phyloP scores from a whole-genome alignment of 352 stramenopile species.

The Stramenopiles sp. region DNA sequence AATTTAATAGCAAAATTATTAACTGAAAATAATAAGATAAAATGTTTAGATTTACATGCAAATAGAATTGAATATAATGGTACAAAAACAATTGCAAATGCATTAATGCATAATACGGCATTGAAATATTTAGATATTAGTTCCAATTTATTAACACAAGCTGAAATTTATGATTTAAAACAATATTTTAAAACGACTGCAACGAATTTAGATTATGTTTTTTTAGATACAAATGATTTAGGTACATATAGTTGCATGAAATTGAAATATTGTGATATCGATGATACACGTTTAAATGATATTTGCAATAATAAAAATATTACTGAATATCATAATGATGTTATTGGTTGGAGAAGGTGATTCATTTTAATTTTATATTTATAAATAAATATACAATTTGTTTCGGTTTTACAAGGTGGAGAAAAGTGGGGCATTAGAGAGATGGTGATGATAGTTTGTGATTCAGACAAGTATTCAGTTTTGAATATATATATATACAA shows the following conservation, averaged over 20 bases:
- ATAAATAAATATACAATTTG: conserved; percentile 1
- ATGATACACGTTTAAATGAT: not conserved
- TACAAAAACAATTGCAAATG: not conserved
- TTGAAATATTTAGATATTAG: not conserved
- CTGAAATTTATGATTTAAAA: not conserved
- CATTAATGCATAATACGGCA: not conserved
- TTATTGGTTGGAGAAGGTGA: not conserved
- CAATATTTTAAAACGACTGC: not conserved
- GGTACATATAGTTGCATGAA: not conserved
- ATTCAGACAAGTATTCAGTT: too few species aligned
- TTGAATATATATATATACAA: too few species aligned
- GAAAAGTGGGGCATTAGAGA: too few species aligned
- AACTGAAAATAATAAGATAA: not conserved
- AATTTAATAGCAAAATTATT: not conserved
- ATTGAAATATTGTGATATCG: not conserved
- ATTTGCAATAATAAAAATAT: too few species aligned
- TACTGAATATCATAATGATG: not conserved
- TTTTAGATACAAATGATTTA: not conserved
- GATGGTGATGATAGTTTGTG: too few species aligned
- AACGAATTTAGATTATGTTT: not conserved
- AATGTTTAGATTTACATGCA: not conserved
- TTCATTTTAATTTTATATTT: not conserved
- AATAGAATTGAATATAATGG: not conserved
- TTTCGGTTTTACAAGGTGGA: not conserved
- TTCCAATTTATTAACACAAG: not conserved